Evolutionary conservation across 2,329 filamentous ascomycete species (phyloP), one percentile per base, ranked within the genome.

Genomic region (Exophiala spinifera): DNA sequence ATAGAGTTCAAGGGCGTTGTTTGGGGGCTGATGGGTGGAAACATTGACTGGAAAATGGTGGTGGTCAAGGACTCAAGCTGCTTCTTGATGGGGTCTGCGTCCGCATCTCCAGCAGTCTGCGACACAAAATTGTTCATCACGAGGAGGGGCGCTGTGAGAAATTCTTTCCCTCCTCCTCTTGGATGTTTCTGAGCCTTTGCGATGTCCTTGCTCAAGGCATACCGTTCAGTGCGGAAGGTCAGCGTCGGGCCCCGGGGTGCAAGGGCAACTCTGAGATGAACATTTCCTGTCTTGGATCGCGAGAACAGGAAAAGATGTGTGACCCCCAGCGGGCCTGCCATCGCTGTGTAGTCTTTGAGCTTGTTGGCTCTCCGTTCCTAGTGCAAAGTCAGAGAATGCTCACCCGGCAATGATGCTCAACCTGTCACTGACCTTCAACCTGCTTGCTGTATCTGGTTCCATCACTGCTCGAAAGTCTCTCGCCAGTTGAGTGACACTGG

Each of bases 71-170:
- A 87, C 74, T 99, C 94, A 66, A 99, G 88, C 64, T 96, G 91
- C 68, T 90, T 95, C 4, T 92, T 91, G n/a, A 95, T 85, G 58
- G 87, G 84, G 19, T 84, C 81, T 53, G 84, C 81, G 56, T 75
- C 69, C 52, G 74, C 69, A 19, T 83, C 82, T 53, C 84, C 81
- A 56, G 75, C 68, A 51, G 74, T 68, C 23, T 87, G 80, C 3
- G 85, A 86, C 36, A 83, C 82, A 72, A 99, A 96, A 72, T 96
- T 96, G 76, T 99, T 99, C 94, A 99, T 97, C 62, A 99, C 94
- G 42, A 99, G 81, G 73, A 97, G 74, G 59, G 94, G 94, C 5
- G 94, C 85, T 40, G 85, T 90, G 53, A 88, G 79, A 66, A 89
- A 95, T 70, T 96, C 90, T 69, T 92, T 92, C 60, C 88, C 89